phyloP scores from a whole-genome alignment of 2,329 filamentous ascomycete species.

The Nemania bipapillata region DNA sequence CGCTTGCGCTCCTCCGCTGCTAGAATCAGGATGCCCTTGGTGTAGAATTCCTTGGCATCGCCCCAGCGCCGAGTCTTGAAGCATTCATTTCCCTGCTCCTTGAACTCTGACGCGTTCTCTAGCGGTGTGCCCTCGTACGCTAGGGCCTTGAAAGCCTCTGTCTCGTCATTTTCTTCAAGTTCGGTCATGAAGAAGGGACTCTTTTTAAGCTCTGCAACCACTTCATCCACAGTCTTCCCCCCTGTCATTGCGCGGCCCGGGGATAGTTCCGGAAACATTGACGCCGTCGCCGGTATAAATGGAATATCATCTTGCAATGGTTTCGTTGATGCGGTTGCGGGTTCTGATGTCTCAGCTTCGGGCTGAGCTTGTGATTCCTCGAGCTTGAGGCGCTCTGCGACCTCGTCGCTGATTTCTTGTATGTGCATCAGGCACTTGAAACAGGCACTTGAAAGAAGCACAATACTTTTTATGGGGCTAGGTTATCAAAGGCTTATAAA shows the following conservation, averaged over 20 bases:
- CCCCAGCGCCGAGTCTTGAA: slow-evolving; percentile 78
- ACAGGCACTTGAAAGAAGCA: too few relatives aligned
- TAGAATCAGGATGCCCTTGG: slow-evolving; percentile 81
- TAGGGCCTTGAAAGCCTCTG: slow-evolving; percentile 88
- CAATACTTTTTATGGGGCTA: background rate
- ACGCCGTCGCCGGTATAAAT: slow-evolving; percentile 26
- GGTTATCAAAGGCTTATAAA: background rate
- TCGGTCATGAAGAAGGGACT: slow-evolving; percentile 95
- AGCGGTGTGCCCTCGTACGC: slow-evolving; percentile 91
- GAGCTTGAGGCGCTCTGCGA: slow-evolving; percentile 54
- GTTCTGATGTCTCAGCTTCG: background rate
- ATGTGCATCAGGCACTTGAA: slow-evolving; percentile 50
- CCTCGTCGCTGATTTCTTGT: slow-evolving; percentile 57
- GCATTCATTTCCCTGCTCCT: slow-evolving; percentile 90
- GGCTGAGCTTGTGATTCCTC: slow-evolving; percentile 46
- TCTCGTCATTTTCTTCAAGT: slow-evolving; percentile 82
- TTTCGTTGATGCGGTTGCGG: background rate
- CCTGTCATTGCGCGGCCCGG: slow-evolving; percentile 56
- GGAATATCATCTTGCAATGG: slow-evolving; percentile 5
- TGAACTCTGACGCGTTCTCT: slow-evolving; percentile 85
- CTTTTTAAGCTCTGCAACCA: slow-evolving; percentile 67
- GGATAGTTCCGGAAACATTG: slow-evolving; percentile 58
- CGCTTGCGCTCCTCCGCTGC: slow-evolving; percentile 70
- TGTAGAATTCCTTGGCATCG: slow-evolving; percentile 92
- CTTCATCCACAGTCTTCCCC: slow-evolving; percentile 65